These are phyloP conservation scores for Poteriospumella lacustris DNA, from an alignment of 108 stramenopile genomes.

Conservation along the genomic window DNA sequence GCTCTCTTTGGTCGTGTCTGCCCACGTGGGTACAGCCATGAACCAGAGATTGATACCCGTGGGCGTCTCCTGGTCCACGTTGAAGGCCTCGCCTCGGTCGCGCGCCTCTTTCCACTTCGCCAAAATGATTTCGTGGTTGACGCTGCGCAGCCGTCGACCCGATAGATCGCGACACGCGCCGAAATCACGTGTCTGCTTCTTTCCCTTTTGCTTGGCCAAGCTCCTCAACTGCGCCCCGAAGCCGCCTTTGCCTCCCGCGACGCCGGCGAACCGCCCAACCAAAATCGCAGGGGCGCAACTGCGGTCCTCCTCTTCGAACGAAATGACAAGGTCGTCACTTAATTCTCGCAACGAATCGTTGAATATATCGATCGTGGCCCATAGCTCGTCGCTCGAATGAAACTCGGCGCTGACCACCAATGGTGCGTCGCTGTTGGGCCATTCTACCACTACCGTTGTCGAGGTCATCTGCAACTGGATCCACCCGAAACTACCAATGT, in stretches of 20 bases:
- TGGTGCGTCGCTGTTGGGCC: too few species aligned
- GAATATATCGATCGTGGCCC: too few species aligned
- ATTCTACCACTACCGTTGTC: too few species aligned
- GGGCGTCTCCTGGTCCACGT: conserved; percentile 54
- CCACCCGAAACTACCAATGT: too few species aligned
- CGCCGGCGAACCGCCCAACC: too few species aligned
- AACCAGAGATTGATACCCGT: conserved; percentile 86
- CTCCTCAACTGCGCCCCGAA: conserved; percentile 90
- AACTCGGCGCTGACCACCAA: too few species aligned
- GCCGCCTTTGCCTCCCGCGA: conserved; percentile 51
- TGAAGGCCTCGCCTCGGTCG: conserved; percentile 50
- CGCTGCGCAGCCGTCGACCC: conserved; percentile 89
- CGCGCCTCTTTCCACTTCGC: conserved; percentile 71
- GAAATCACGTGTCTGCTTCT: conserved; percentile 82
- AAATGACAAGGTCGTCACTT: too few species aligned
- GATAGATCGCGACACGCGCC: conserved; percentile 95
- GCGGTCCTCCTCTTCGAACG: too few species aligned
- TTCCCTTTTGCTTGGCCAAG: conserved; percentile 77
- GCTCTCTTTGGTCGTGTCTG: conserved; percentile 65
- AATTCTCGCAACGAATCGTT: too few species aligned
- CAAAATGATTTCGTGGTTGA: conserved; percentile 90
- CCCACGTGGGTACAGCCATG: conserved; percentile 81
- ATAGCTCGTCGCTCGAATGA: too few species aligned
- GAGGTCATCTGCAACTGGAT: too few species aligned
- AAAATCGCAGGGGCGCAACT: too few species aligned